Evolutionary conservation across 805 yeast species (phyloP), one percentile per base, ranked within the genome.

Genomic region (Wickerhamomyces bisporus): DNA sequence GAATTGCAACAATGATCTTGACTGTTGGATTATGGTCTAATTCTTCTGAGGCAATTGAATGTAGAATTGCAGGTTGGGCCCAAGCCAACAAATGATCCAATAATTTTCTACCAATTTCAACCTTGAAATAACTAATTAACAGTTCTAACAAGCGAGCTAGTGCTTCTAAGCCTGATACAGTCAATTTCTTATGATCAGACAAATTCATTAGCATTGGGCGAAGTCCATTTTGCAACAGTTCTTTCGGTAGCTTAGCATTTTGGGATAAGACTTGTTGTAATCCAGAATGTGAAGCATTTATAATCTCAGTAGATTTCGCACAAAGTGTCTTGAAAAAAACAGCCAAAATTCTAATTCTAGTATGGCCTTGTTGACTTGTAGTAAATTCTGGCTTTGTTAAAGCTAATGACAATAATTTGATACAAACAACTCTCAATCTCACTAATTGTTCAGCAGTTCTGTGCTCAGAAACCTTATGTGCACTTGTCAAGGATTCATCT

Each of bases 121-220:
- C 97, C 57, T 94, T 84, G 70, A 93, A 93, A 53, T 93, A 91
- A 4, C 94, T 86, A 26, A 91, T 88, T 47, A 93, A 66, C 17
- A 94, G 66, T 53, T 91, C 96, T 30, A 93, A 68, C 24, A 93
- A 68, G 31, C 94, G 69, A 0, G 97, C 94, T 17, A 93, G 67
- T 0, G 98, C 96, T 53, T 91, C 96, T 15, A 93, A 66, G 2
- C 97, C 96, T 2, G 86, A 74, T 1, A 86, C 93, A 0, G 96
- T 86, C 34, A 93, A 66, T 40, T 91, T 82, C 59, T 87, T 87
- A 59, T 88, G 95, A 53, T 93, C 98, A 0, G 97, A 86, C 23
- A 93, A 66, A 50, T 91, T 91, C 89, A 91, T 86, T 44, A 93
- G 64, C 84, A 93, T 88, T 2, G 99, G 99, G 43, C 95, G 77